phyloP scores from a whole-genome alignment of 2,329 filamentous ascomycete genomes.

The Huntiella bhutanensis region DNA sequence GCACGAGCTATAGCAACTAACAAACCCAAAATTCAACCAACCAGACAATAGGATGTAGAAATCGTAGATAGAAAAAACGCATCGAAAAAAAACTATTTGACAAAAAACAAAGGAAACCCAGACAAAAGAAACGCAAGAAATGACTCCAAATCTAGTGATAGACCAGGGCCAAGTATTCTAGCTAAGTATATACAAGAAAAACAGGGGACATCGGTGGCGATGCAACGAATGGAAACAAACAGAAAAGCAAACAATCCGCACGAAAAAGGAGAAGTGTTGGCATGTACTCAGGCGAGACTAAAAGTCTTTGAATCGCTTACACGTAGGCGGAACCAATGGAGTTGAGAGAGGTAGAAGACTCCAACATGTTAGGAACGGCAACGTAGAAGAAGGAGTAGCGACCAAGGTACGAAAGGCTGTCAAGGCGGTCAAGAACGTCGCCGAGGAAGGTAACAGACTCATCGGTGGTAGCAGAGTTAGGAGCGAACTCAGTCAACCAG shows the following conservation, averaged over 20 bases:
- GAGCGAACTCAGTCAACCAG: constrained; percentile 48
- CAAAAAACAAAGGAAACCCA: no score
- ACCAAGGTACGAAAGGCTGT: constrained; percentile 30
- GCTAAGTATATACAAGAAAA: not conserved
- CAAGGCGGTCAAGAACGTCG: constrained; percentile 28
- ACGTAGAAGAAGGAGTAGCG: constrained; percentile 39
- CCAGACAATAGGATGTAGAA: no score
- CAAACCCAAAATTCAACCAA: no score
- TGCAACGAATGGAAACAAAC: not conserved
- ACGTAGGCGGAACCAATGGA: constrained; percentile 31
- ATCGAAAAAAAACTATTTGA: no score
- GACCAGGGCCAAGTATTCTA: no score
- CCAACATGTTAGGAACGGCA: constrained; percentile 23
- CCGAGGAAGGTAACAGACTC: constrained; percentile 30
- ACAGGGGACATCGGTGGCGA: not conserved
- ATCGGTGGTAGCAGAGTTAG: constrained; percentile 23
- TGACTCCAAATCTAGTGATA: no score
- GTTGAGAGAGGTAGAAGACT: constrained; percentile 23
- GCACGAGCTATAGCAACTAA: not conserved
- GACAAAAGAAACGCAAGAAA: no score
- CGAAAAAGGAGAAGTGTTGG: not conserved
- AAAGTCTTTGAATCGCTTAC: constrained; percentile 4
- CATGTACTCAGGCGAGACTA: not conserved
- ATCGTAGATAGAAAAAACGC: no score
- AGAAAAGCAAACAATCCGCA: not conserved